Base-by-base conservation (phyloP, 2,329 filamentous ascomycete species). In the Botrytis byssoidea region DNA sequence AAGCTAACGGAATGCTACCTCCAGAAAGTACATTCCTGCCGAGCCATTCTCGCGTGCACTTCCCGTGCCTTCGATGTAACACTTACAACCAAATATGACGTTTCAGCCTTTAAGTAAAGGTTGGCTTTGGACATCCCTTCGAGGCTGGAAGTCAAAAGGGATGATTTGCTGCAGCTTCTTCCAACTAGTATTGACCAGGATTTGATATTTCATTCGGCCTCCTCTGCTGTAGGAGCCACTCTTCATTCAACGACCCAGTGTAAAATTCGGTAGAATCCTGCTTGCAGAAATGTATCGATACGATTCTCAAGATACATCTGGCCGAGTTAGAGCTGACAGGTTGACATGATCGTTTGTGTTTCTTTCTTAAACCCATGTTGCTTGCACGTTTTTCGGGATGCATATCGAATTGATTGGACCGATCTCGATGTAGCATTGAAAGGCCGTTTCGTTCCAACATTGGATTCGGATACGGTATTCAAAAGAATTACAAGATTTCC, bases 1-100 rank as follows among this genome's bases (percentile, higher is more conserved):
- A 32, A 69, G 25, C n/a, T n/a, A 57, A 57, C 18, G 66, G 66
- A 69, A 69, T 69, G 48, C 57, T 68, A 25, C 35, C 18, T 57
- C 12, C 37, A 18, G 35, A 25, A 42, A 46, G 37, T n/a, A 57
- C 66, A 69, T 69, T 69, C 66, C 66, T 18, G n/a, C n/a, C 35
- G 3, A 44, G 66, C 25, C 29, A 68, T 32, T 29, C 40, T 42
- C 35, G 6, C 25, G 2, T 46, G n/a, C 18, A 35, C 29, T 48
- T 29, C 44, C 61, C 44, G 22, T 37, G 29, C 35, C 63, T 66
- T 25, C 3, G 4, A 65, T 46, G 10, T 32, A 22, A 22, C 16
- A 14, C 14, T 8, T 42, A 29, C 7, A 37, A 25, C 18, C 14
- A 48, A 29, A 29, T 20, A 42, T 67, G 46, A 4, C 35, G 46